Percentiles rank a stretch among this genome's conserved stretches.
Conservation (phyloP, 108 stramenopile species). For the Skeletonema potamos region DNA sequence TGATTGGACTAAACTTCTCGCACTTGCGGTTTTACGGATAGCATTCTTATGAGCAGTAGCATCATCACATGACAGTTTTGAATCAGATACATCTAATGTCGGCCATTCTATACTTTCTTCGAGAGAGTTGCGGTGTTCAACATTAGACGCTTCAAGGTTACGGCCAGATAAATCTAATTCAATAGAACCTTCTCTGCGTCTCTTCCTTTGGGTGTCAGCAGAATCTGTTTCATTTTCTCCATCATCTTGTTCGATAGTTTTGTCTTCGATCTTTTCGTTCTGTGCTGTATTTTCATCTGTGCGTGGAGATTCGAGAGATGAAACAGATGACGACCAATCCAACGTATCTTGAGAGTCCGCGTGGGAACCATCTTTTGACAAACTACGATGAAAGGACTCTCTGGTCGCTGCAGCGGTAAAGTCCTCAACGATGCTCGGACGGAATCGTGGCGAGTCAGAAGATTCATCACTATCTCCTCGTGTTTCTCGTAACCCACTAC, state of each 20-base stretch:
- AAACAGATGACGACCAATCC: slow-evolving; percentile 20
- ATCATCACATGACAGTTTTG: background rate
- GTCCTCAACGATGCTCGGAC: slow-evolving; percentile 11
- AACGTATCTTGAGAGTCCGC: background rate
- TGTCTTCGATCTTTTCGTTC: background rate
- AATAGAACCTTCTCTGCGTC: background rate
- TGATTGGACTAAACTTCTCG: background rate
- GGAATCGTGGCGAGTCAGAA: background rate
- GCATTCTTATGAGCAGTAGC: background rate
- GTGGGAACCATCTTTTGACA: background rate
- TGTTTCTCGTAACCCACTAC: background rate
- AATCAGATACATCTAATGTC: background rate
- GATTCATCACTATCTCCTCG: background rate
- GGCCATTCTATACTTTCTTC: background rate
- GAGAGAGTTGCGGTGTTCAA: background rate
- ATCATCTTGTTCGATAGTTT: background rate
- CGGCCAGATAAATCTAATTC: background rate
- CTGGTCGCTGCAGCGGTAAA: background rate
- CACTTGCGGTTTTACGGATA: background rate
- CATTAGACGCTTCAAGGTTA: background rate
- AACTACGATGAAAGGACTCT: slow-evolving; percentile 9
- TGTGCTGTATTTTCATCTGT: background rate
- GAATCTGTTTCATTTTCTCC: background rate
- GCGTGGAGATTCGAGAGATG: slow-evolving; percentile 7
- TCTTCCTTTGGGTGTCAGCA: background rate